Base-by-base conservation (phyloP, 2,329 filamentous ascomycete species). In the Colletotrichum sansevieriae region DNA sequence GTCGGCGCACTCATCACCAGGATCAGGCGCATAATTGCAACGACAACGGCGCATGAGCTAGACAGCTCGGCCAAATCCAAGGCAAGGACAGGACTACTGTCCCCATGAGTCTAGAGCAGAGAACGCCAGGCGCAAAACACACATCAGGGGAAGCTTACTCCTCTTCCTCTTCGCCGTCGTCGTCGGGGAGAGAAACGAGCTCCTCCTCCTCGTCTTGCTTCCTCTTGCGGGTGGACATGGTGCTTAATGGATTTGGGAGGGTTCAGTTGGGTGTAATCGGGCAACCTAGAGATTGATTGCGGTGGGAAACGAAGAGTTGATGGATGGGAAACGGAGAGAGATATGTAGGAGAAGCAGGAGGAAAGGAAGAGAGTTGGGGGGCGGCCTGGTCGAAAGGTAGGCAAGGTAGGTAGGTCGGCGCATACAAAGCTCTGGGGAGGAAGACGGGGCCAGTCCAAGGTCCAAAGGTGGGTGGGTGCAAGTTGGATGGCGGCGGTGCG, bases 161-260 rank as follows among this genome's bases (percentile, higher is more conserved):
- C 75, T 86, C 83, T 75, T 86, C 84, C 74, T 86, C 83, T 49
- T 81, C 83, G 68, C 85, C 83, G 55, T 82, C 81, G 55, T 81
- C 84, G 69, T 85, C 84, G 62, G 85, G 84, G 63, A 87, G 83
- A 70, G 84, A 85, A 70, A 87, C 82, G 39, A 87, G 83, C 78
- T 86, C 84, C 67, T 86, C 84, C 75, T 85, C 83, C 72, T 85
- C 83, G 25, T 82, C 83, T 73, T 84, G 82, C 81, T 84, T 85
- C 81, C 84, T 84, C 83, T 87, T 87, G 75, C 84, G 84, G 74
- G 80, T 77, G 67, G 83, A 82, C 83, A 85, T 85, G 70, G 66
- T 78, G 68, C 43, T 59, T 66, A 44, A 54, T 33, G 68, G 57
- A 49, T 68, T 65, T 18, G 43, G 55, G 33, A 37, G 59, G 20